Evolutionary conservation across 2,329 filamentous ascomycete species (phyloP).

Genomic region (Aspergillus novoparasiticus): DNA sequence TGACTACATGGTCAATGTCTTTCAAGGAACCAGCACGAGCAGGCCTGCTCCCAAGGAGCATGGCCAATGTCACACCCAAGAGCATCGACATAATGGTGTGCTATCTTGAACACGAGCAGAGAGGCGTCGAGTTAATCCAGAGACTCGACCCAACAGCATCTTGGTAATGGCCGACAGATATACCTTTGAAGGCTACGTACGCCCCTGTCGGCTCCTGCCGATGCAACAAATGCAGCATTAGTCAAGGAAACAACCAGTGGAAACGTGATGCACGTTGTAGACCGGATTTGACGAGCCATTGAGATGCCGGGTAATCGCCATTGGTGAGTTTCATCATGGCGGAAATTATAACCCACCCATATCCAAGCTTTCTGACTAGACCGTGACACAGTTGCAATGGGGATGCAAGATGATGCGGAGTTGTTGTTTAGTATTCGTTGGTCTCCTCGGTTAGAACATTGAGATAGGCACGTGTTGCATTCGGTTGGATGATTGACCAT

Average conservation of each 20-base stretch:
- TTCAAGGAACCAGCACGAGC: slow-evolving; percentile 45
- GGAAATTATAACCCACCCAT: not conserved
- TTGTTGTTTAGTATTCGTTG: not conserved
- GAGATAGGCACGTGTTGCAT: not conserved
- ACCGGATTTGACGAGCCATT: slow-evolving; percentile 14
- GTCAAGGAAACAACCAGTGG: not conserved
- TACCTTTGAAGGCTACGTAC: not conserved
- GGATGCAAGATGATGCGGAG: not conserved
- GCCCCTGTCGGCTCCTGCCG: not conserved
- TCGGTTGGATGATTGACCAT: not conserved
- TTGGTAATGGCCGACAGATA: slow-evolving; percentile 1
- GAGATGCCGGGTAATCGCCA: not conserved
- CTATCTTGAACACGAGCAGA: not conserved
- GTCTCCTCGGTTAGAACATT: not conserved
- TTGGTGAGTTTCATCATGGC: not conserved
- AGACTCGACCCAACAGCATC: not conserved
- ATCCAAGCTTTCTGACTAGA: not conserved
- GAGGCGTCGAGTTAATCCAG: not conserved
- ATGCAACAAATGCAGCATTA: not conserved
- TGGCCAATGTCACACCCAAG: slow-evolving; percentile 14
- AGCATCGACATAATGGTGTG: slow-evolving; percentile 10
- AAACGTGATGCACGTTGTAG: not conserved
- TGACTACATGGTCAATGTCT: slow-evolving; percentile 60
- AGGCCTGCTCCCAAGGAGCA: slow-evolving; percentile 22
- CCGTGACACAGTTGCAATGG: slow-evolving; percentile 2